Conservation (phyloP, 208 protist species). For the Angomonas ambiguus region DNA sequence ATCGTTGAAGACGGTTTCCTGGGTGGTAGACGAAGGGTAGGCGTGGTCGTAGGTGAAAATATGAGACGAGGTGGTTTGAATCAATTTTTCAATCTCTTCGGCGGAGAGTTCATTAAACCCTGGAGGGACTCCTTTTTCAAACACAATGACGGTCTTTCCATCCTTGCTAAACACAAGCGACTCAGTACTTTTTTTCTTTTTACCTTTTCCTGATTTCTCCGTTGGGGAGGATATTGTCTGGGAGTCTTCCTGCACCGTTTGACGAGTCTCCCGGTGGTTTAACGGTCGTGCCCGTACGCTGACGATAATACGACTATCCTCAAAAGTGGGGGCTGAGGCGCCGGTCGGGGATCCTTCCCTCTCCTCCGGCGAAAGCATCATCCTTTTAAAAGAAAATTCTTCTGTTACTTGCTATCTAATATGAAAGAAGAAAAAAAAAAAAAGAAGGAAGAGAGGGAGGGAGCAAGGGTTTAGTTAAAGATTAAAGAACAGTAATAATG, state of each 20-base stretch:
- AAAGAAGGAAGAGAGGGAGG: slow-evolving; percentile 9
- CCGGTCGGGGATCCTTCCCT: background rate
- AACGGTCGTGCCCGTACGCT: slow-evolving; percentile 71
- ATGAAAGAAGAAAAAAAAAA: slow-evolving; percentile 10
- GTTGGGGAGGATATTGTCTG: background rate
- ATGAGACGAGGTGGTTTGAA: slow-evolving; percentile 19
- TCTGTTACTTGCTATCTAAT: too few species aligned
- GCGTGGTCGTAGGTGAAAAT: slow-evolving; percentile 80
- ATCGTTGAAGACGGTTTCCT: slow-evolving; percentile 85
- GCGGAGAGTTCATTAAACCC: slow-evolving; percentile 6
- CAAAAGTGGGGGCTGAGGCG: slow-evolving; percentile 18
- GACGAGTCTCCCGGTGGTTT: slow-evolving; percentile 40
- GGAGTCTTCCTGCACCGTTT: background rate
- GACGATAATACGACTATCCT: slow-evolving; percentile 72
- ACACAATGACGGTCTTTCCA: slow-evolving; percentile 47
- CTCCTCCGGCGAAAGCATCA: background rate
- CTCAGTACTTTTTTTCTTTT: background rate
- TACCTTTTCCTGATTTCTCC: background rate
- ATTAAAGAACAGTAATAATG: background rate
- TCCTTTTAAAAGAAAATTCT: too few species aligned
- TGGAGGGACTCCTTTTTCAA: slow-evolving; percentile 21
- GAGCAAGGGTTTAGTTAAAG: background rate
- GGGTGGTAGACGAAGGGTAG: slow-evolving; percentile 45
- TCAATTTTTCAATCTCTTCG: slow-evolving; percentile 9
- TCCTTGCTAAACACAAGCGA: slow-evolving; percentile 34